Conservation (phyloP, 2,329 filamentous ascomycete genomes). For the Rhexocercosporidium sp. region DNA sequence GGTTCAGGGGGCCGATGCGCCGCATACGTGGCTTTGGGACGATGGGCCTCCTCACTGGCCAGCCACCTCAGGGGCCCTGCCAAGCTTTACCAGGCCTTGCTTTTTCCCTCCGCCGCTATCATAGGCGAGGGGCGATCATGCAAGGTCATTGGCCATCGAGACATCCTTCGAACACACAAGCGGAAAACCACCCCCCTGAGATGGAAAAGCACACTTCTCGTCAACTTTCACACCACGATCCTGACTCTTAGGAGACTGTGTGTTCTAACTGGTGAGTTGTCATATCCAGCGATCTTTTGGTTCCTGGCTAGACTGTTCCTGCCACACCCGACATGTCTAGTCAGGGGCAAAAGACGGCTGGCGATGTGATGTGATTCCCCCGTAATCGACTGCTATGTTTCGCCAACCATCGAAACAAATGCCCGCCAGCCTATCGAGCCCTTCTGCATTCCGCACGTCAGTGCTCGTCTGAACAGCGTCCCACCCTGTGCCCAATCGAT, state of each 20-base stretch:
- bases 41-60: conserved; percentile 13
- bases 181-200: conserved; percentile 5
- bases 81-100: conserved; percentile 11
- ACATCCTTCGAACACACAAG: conserved; percentile 15
- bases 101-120: conserved; percentile 16
- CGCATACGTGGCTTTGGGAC: conserved; percentile 13
- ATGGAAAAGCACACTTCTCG: background rate
- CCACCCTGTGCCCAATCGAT: conserved; percentile 28
- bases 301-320: background rate
- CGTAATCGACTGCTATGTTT: conserved; percentile 18
- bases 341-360: conserved; percentile 19
- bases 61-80: conserved; percentile 3
- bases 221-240: background rate
- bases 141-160: conserved; percentile 14
- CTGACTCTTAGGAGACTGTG: background rate
- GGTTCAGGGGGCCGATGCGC: conserved; percentile 7
- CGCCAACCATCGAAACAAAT: conserved; percentile 31
- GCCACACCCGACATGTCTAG: conserved; percentile 11
- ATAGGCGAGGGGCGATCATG: conserved; percentile 25
- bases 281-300: background rate
- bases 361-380: conserved; percentile 10
- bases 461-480: conserved; percentile 23
- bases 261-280: background rate
- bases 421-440: conserved; percentile 30
- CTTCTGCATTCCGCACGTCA: conserved; percentile 22